Conservation (phyloP, 208 protist genomes). For the Acanthamoeba divionensis region DNA sequence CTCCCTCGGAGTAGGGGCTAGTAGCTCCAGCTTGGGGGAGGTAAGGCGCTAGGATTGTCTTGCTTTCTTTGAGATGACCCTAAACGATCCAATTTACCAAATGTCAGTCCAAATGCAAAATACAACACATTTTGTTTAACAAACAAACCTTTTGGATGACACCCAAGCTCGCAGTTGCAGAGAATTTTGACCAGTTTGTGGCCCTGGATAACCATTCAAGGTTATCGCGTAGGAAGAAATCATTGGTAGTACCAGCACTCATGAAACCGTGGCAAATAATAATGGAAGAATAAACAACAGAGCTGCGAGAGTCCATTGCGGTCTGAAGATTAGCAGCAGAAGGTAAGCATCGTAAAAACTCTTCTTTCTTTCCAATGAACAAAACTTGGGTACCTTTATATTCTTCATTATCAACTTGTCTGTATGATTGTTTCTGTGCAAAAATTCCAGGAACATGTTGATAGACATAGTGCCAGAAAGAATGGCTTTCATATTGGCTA, state of each 20-base stretch:
- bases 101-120: background rate
- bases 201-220: slow-evolving; percentile 92
- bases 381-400: slow-evolving; percentile 85
- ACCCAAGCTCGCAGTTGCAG: slow-evolving; percentile 92
- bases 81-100: background rate
- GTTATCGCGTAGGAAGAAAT: slow-evolving; percentile 96
- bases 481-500: slow-evolving; percentile 71
- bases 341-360: background rate
- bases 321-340: background rate
- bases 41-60: slow-evolving; percentile 36
- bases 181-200: slow-evolving; percentile 97
- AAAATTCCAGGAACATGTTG: slow-evolving; percentile 91
- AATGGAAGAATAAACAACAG: slow-evolving; percentile 89
- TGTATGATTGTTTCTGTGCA: slow-evolving; percentile 91
- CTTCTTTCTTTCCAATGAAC: background rate
- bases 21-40: slow-evolving; percentile 54
- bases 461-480: slow-evolving; percentile 86
- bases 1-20: slow-evolving; percentile 93
- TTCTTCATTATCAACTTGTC: slow-evolving; percentile 93
- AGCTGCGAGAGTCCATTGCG: slow-evolving; percentile 60
- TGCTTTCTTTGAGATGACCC: slow-evolving; percentile 54
- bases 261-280: slow-evolving; percentile 96
- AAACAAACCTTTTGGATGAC: slow-evolving; percentile 88
- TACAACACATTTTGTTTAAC: background rate
- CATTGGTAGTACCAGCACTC: slow-evolving; percentile 96